These are phyloP conservation scores for Ceratobasidium sp. DNA, from an alignment of 1,284 basidiomycete species.

Conservation along the genomic window DNA sequence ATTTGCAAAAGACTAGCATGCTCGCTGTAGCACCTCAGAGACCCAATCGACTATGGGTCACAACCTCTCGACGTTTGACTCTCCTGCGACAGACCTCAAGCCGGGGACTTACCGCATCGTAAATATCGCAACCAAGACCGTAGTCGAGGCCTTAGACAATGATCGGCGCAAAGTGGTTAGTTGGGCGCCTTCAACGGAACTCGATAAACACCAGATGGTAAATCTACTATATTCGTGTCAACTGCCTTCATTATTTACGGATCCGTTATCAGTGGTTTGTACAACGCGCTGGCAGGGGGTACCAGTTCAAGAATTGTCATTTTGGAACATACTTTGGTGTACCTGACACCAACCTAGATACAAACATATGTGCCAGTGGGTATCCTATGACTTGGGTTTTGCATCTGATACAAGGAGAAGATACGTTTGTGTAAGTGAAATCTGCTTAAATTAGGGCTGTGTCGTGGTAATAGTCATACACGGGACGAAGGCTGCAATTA, in stretches of 20 bases:
- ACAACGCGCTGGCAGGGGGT: slow-evolving; percentile 4
- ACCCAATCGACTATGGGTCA: neutral
- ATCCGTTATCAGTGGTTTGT: slow-evolving; percentile 3
- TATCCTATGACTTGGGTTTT: slow-evolving; percentile 11
- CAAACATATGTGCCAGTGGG: neutral
- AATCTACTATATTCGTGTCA: neutral
- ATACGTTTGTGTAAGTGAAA: neutral
- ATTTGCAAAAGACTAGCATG: no score
- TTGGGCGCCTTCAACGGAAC: neutral
- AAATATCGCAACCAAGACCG: neutral
- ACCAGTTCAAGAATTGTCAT: slow-evolving; percentile 19
- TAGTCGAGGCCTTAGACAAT: neutral
- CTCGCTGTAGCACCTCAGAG: no score
- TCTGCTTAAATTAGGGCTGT: no score
- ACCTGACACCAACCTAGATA: neutral
- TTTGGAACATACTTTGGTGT: slow-evolving; percentile 14
- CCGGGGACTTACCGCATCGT: slow-evolving; percentile 15
- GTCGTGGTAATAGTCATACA: neutral
- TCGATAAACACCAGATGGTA: neutral
- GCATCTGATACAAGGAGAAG: slow-evolving; percentile 3
- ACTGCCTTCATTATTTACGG: neutral
- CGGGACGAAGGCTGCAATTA: neutral
- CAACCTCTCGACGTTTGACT: neutral
- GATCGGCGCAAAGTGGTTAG: neutral
- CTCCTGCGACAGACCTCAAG: neutral